A percentile compares a stretch with the other conserved stretches of the same genome.
phyloP scores from a whole-genome alignment of 768 basidiomycete species.

The Suillus decipiens region DNA sequence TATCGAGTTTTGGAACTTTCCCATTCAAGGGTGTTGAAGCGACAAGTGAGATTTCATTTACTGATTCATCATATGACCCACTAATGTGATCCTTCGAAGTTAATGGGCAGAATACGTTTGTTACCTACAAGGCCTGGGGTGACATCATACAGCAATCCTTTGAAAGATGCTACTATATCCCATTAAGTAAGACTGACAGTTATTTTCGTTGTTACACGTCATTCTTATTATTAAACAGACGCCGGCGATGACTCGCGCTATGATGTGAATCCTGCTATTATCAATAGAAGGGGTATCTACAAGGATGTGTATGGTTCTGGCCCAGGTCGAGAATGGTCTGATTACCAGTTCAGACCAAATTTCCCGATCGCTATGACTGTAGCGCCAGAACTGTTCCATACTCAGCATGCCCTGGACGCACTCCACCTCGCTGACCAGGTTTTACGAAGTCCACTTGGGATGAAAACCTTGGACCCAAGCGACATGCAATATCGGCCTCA shows the following conservation, averaged over 20 bases:
- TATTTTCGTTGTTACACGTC: neutral
- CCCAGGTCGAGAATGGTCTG: conserved; percentile 87
- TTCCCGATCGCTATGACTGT: conserved; percentile 97
- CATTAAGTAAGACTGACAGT: conserved; percentile 52
- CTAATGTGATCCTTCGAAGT: conserved; percentile 45
- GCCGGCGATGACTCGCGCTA: conserved; percentile 70
- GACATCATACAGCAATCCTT: conserved; percentile 84
- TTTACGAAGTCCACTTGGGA: conserved; percentile 87
- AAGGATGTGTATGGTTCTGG: conserved; percentile 97
- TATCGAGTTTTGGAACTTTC: conserved; percentile 69
- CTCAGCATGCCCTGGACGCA: conserved; percentile 74
- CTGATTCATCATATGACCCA: conserved; percentile 7
- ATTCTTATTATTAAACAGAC: conserved; percentile 45
- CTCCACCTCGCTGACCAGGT: conserved; percentile 78
- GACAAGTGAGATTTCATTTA: conserved; percentile 53
- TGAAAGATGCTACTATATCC: conserved; percentile 90
- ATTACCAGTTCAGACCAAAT: conserved; percentile 94
- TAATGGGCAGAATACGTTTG: conserved; percentile 60
- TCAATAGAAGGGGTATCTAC: conserved; percentile 94
- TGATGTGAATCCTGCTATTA: conserved; percentile 63
- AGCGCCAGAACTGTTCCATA: conserved; percentile 92
- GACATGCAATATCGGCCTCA: conserved; percentile 89
- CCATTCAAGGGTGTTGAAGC: conserved; percentile 90
- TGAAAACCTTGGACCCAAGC: conserved; percentile 90
- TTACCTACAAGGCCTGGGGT: conserved; percentile 92